phyloP scores from a whole-genome alignment of 2,329 filamentous ascomycete species.

The Aspergillus tanneri region DNA sequence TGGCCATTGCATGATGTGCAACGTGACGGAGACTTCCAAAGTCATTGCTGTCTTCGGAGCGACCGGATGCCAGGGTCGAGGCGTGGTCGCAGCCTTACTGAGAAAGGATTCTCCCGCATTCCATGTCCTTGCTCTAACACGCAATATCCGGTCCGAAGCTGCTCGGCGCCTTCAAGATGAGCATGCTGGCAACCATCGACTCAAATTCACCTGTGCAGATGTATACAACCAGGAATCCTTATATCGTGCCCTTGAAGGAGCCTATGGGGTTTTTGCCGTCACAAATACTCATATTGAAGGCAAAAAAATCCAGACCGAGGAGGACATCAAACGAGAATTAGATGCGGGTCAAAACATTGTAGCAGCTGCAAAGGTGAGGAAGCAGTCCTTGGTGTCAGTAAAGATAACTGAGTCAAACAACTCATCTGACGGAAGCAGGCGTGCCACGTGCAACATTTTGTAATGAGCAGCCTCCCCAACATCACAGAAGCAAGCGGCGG shows the following conservation, averaged over 20 bases:
- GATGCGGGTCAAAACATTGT: constrained; percentile 21
- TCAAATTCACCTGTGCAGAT: constrained; percentile 11
- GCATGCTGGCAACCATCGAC: constrained; percentile 5
- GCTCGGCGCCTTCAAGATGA: neutral
- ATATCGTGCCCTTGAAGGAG: constrained; percentile 12
- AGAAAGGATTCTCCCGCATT: neutral
- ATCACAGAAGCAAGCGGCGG: constrained; percentile 11
- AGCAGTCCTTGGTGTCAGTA: too few species aligned
- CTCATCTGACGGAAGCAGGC: too few species aligned
- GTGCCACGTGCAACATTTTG: constrained; percentile 15
- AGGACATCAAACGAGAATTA: constrained; percentile 21
- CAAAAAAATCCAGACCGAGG: constrained; percentile 13
- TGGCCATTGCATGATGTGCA: too few species aligned
- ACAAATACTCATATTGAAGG: constrained; percentile 12
- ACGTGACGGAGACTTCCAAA: too few species aligned
- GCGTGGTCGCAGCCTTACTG: constrained; percentile 12
- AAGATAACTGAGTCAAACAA: too few species aligned
- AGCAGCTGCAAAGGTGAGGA: constrained; percentile 9
- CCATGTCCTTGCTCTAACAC: constrained; percentile 15
- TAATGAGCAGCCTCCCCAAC: constrained; percentile 23
- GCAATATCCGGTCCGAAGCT: constrained; percentile 9
- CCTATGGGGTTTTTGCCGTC: constrained; percentile 22
- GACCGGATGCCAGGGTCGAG: constrained; percentile 18
- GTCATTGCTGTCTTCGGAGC: constrained; percentile 17
- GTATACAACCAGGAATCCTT: constrained; percentile 12